A percentile compares a stretch with the other conserved stretches of the same genome.
Evolutionary conservation across 805 yeast genomes (phyloP).

Genomic region (Myxozyma kluyveri): DNA sequence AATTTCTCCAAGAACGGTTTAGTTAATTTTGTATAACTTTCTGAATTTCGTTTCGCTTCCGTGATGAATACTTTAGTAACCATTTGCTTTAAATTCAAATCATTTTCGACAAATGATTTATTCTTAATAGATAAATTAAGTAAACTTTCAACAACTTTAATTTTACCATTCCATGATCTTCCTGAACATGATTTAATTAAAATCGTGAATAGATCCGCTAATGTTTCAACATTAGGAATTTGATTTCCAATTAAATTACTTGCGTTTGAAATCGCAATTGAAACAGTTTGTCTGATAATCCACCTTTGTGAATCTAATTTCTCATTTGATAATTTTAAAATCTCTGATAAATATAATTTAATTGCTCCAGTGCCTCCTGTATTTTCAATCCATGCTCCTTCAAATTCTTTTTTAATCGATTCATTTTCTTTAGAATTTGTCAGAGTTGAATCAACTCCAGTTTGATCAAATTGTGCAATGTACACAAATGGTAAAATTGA

Average conservation of each 20-base stretch:
- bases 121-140: slow-evolving; percentile 55
- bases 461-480: slow-evolving; percentile 65
- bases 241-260: slow-evolving; percentile 46
- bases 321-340: slow-evolving; percentile 49
- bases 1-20: slow-evolving; percentile 53
- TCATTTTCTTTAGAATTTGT: slow-evolving; percentile 36
- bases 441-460: too few species aligned
- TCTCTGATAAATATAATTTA: slow-evolving; percentile 66
- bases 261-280: slow-evolving; percentile 61
- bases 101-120: slow-evolving; percentile 38
- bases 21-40: slow-evolving; percentile 58
- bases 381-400: slow-evolving; percentile 73
- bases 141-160: slow-evolving; percentile 65
- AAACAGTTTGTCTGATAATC: slow-evolving; percentile 65
- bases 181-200: slow-evolving; percentile 66
- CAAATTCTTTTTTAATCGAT: slow-evolving; percentile 50
- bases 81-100: slow-evolving; percentile 38
- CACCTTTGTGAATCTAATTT: slow-evolving; percentile 60
- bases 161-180: slow-evolving; percentile 87
- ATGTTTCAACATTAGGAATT: slow-evolving; percentile 23
- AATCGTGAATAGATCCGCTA: slow-evolving; percentile 47
- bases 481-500: slow-evolving; percentile 75
- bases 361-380: slow-evolving; percentile 71
- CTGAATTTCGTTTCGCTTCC: slow-evolving; percentile 68
- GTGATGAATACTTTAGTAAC: slow-evolving; percentile 41